These are phyloP conservation scores for Umbellularia californica DNA, from an alignment of 164 flowering plant species.

Conservation along the genomic window DNA sequence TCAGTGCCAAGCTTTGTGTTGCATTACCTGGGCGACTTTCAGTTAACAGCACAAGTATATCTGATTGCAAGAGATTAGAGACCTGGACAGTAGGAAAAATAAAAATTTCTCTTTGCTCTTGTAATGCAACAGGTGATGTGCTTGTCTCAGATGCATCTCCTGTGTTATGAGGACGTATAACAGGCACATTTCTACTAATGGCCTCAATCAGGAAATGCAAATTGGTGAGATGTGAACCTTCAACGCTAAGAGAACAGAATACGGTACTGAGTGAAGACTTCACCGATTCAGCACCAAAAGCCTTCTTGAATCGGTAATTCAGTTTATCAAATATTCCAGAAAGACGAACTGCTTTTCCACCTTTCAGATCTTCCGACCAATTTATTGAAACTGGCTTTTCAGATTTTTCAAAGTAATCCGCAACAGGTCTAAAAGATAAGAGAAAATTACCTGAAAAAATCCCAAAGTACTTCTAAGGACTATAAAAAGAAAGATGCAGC, in stretches of 20 bases:
- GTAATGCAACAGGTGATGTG: slow-evolving; percentile 52
- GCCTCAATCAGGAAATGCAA: slow-evolving; percentile 79
- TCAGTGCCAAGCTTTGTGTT: neutral
- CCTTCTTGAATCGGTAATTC: slow-evolving; percentile 59
- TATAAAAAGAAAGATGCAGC: neutral
- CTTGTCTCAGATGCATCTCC: slow-evolving; percentile 30
- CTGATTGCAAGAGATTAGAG: slow-evolving; percentile 59
- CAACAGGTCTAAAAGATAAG: slow-evolving; percentile 72
- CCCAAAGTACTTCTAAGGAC: neutral
- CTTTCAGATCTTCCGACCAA: slow-evolving; percentile 87
- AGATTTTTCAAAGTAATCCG: slow-evolving; percentile 26
- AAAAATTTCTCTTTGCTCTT: slow-evolving; percentile 83
- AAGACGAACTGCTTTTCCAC: slow-evolving; percentile 80
- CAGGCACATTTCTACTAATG: slow-evolving; percentile 65
- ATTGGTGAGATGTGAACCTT: slow-evolving; percentile 25
- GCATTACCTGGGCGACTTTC: slow-evolving; percentile 54
- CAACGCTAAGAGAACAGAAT: slow-evolving; percentile 43
- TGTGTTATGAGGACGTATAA: slow-evolving; percentile 42
- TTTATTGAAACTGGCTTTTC: slow-evolving; percentile 38
- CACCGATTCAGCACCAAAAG: slow-evolving; percentile 47
- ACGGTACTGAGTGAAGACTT: slow-evolving; percentile 65
- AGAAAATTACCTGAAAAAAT: slow-evolving; percentile 72
- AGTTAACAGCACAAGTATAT: slow-evolving; percentile 60
- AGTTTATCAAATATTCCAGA: slow-evolving; percentile 82
- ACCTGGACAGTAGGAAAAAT: slow-evolving; percentile 82